A percentile compares a stretch with the other conserved stretches of the same genome.
Evolutionary conservation across 331 rosid species (phyloP).

Genomic region (Ulmus americana): DNA sequence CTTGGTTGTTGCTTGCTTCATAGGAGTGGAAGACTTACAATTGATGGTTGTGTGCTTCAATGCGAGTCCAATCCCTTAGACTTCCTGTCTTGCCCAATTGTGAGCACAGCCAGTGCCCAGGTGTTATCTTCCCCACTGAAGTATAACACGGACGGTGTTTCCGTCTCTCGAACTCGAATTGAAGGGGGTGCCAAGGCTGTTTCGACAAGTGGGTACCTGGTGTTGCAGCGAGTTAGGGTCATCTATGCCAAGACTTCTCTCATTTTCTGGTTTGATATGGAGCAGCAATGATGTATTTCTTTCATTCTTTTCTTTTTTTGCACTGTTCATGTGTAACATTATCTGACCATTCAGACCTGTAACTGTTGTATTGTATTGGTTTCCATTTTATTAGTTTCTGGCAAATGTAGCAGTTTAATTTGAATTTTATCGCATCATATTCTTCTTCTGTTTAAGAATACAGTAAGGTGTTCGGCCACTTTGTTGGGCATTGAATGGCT

Average conservation of each 20-base stretch:
- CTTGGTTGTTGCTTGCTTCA: slow-evolving; percentile 94
- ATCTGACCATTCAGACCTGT: not conserved
- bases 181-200: slow-evolving; percentile 94
- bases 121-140: slow-evolving; percentile 39
- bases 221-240: slow-evolving; percentile 79
- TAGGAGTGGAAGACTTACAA: slow-evolving; percentile 73
- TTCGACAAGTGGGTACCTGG: slow-evolving; percentile 59
- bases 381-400: not conserved
- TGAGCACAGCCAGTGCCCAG: slow-evolving; percentile 54
- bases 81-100: slow-evolving; percentile 74
- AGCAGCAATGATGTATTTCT: slow-evolving; percentile 31
- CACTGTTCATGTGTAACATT: slow-evolving; percentile 4
- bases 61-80: slow-evolving; percentile 79
- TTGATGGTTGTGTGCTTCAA: slow-evolving; percentile 80
- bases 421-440: no score
- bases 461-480: no score
- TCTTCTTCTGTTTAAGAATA: no score
- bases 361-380: not conserved
- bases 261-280: slow-evolving; percentile 91
- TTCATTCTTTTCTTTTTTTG: no score
- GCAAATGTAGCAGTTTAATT: no score
- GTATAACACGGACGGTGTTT: slow-evolving; percentile 52
- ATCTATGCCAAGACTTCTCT: slow-evolving; percentile 67
- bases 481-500: no score
- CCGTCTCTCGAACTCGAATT: slow-evolving; percentile 77